Percentiles rank a stretch among this genome's conserved stretches.
phyloP scores from a whole-genome alignment of 2,329 filamentous ascomycete genomes.

The Paraconiothyrium brasiliense region DNA sequence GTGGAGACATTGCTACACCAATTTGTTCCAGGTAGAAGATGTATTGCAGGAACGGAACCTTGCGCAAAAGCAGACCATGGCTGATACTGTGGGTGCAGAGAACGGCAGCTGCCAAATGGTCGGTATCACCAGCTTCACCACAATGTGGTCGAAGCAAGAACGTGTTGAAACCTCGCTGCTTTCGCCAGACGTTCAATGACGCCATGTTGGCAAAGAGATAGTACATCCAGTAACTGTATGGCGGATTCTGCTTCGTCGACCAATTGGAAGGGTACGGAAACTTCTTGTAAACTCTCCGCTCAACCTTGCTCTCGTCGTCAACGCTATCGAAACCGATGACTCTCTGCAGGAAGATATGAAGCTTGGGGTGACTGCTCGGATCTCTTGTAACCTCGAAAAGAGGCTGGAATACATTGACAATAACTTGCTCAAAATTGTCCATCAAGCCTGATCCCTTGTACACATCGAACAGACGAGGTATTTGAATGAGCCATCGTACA shows the following conservation, averaged over 20 bases:
- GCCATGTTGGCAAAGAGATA: slow-evolving; percentile 94
- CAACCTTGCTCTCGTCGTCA: slow-evolving; percentile 96
- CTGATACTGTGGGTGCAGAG: slow-evolving; percentile 97
- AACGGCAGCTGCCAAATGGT: slow-evolving; percentile 90
- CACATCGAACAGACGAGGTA: slow-evolving; percentile 93
- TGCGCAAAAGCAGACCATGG: slow-evolving; percentile 89
- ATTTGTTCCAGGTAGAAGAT: slow-evolving; percentile 98
- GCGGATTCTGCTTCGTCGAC: slow-evolving; percentile 93
- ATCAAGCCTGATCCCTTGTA: slow-evolving; percentile 91
- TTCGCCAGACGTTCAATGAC: slow-evolving; percentile 91
- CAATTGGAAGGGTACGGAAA: slow-evolving; percentile 90
- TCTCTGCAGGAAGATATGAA: slow-evolving; percentile 92
- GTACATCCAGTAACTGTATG: slow-evolving; percentile 99
- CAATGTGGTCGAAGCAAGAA: slow-evolving; percentile 93
- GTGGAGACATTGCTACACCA: slow-evolving; percentile 98
- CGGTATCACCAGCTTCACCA: slow-evolving; percentile 95
- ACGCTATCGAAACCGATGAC: slow-evolving; percentile 98
- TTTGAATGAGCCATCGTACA: slow-evolving; percentile 95
- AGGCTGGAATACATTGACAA: slow-evolving; percentile 91
- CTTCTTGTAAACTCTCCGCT: slow-evolving; percentile 92
- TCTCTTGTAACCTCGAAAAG: slow-evolving; percentile 94
- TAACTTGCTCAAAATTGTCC: slow-evolving; percentile 87
- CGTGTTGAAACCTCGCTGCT: slow-evolving; percentile 92
- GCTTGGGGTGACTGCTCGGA: slow-evolving; percentile 85
- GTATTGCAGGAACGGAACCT: slow-evolving; percentile 94